phyloP scores from a whole-genome alignment of 2,329 filamentous ascomycete species.

The Aspergillus sp. region DNA sequence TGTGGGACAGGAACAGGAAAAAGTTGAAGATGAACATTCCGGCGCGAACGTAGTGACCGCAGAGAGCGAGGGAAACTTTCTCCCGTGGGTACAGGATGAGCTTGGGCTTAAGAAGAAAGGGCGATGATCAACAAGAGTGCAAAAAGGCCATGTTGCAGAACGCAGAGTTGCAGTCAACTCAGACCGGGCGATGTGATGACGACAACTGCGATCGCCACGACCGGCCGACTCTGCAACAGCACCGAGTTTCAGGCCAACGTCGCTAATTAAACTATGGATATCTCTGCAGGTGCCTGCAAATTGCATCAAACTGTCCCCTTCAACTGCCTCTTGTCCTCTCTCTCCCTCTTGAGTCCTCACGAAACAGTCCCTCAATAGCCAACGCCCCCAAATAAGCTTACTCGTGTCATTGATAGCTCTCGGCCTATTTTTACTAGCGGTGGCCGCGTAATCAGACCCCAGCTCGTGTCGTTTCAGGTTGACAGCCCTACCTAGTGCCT shows the following conservation, averaged over 20 bases:
- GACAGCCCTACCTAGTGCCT: neutral
- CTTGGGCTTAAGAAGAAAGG: neutral
- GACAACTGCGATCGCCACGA: neutral
- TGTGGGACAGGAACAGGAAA: slow-evolving; percentile 1
- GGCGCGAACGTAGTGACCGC: slow-evolving; percentile 3
- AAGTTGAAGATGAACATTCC: slow-evolving; percentile 16
- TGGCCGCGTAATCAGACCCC: slow-evolving; percentile 8
- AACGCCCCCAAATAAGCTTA: neutral
- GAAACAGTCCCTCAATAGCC: neutral
- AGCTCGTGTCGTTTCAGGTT: slow-evolving; percentile 7
- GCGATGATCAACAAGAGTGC: slow-evolving; percentile 10
- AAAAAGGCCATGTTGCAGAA: slow-evolving; percentile 13
- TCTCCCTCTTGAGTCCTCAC: neutral
- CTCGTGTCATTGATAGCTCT: neutral
- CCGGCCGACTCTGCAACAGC: neutral
- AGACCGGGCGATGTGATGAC: slow-evolving; percentile 12
- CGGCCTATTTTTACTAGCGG: neutral
- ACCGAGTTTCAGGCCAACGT: neutral
- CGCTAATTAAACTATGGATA: no score
- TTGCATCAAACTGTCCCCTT: neutral
- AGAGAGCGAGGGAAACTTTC: neutral
- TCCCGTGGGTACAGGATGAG: neutral
- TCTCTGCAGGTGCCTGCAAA: no score
- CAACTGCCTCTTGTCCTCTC: neutral
- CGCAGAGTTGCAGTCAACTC: neutral